Evolutionary conservation across 2,329 filamentous ascomycete genomes (phyloP).

Genomic region (Talaromyces sp.): DNA sequence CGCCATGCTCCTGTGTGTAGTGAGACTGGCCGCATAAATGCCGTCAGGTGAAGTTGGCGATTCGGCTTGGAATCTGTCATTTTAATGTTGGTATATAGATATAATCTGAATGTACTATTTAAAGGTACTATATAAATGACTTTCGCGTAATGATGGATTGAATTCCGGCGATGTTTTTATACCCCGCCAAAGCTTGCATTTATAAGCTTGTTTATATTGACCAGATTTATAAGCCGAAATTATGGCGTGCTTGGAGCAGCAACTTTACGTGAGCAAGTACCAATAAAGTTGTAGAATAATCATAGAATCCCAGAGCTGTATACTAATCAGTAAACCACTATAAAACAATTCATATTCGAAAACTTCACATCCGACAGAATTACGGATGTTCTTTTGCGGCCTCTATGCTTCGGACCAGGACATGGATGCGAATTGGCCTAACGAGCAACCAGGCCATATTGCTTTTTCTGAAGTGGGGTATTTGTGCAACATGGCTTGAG

Average conservation of each 20-base stretch:
- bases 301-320: not conserved
- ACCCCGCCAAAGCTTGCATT: not conserved
- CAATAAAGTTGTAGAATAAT: not conserved
- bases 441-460: not conserved
- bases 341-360: not conserved
- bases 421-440: not conserved
- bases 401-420: not conserved
- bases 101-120: not conserved
- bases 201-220: not conserved
- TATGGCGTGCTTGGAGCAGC: constrained; percentile 5
- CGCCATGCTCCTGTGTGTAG: constrained; percentile 57
- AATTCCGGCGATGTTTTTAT: not conserved
- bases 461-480: not conserved
- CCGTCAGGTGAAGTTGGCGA: constrained; percentile 52
- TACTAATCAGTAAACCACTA: not conserved
- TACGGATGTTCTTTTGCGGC: not conserved
- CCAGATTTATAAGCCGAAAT: not conserved
- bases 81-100: not conserved
- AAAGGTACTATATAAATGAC: not conserved
- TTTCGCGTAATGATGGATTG: not conserved
- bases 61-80: constrained; percentile 10
- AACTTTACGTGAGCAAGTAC: not conserved
- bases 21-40: constrained; percentile 58
- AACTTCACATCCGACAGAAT: not conserved
- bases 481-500: not conserved